Conservation (phyloP, 2,329 filamentous ascomycete species). For the Aspergillus unguis region DNA sequence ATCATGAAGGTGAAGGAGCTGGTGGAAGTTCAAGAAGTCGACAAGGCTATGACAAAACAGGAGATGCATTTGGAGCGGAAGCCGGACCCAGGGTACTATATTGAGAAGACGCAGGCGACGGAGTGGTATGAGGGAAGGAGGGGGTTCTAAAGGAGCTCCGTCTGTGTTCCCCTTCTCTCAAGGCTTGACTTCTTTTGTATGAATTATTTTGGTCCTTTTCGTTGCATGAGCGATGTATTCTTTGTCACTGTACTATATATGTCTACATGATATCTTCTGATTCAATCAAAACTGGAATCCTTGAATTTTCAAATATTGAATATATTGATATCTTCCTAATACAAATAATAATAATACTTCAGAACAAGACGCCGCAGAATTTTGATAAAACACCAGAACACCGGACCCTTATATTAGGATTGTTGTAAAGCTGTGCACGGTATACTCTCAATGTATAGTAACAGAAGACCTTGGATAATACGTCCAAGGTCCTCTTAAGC, state of each 20-base stretch:
- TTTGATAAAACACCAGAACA: constrained; percentile 14
- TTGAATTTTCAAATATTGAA: background rate
- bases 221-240: constrained; percentile 21
- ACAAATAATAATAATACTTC: constrained; percentile 6
- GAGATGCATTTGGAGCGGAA: constrained; percentile 69
- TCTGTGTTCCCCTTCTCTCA: background rate
- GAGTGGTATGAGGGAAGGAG: constrained; percentile 19
- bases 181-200: background rate
- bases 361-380: constrained; percentile 2
- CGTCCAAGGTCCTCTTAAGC: constrained; percentile 47
- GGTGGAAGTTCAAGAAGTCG: constrained; percentile 76
- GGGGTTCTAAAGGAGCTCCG: constrained; percentile 2
- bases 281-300: background rate
- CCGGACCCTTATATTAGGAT: constrained; percentile 11
- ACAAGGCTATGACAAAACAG: constrained; percentile 57
- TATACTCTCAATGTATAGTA: constrained; percentile 8
- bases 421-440: background rate
- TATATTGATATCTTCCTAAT: background rate
- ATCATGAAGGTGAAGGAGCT: constrained; percentile 94
- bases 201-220: background rate
- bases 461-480: constrained; percentile 9
- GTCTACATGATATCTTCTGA: constrained; percentile 1
- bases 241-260: constrained; percentile 14
- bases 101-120: constrained; percentile 57
- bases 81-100: constrained; percentile 75